Evolutionary conservation across 345 rosid genomes (phyloP), one percentile per base, ranked within the genome.

Genomic region (Salix koriyanagi): DNA sequence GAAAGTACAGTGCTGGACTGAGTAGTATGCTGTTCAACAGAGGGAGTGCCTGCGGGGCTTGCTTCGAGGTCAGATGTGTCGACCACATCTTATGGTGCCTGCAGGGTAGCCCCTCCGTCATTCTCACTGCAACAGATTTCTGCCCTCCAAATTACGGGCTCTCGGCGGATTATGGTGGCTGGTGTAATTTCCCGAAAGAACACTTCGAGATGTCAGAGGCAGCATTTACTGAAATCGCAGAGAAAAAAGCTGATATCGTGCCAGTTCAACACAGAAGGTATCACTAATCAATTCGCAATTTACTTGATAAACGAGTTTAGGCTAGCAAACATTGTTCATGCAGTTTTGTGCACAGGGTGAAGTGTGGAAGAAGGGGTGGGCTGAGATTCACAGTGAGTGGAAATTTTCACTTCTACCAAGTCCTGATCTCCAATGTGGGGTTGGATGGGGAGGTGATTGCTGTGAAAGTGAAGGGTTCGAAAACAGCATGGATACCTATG

Each of bases 401-500:
- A 50, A 91, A 87, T 78, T 66, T 84, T 75, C 89, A 77, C 69
- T 94, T 94, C 83, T 89, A 78, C 75, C 94, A 89, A 74, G 97
- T 91, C 73, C 81, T 94, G 79, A 80, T 92, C 46, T 90, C 91
- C 73, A 94, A 94, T 79, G 97, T 94, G 16, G 97, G 92, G 14
- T 70, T 85, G 46, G 97, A 91, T 68, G 98, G 97, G 36, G 92
- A 94, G 81, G 92, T 87, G 64, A 86, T 87, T 52, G 96, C 88
- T 10, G 89, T 92, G 84, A 92, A 94, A 81, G 92, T 94, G 80
- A 94, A 94, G 85, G 98, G 97, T 25, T 88, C 93, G 62, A 90
- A 34, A 86, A 94, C 98, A 58, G 97, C 96, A 73, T 94, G 97
- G 98, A 88, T 94, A 77, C 92, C 93, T 15, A 84, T 92, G 98